These are phyloP conservation scores for Agaricus sinodeliciosus DNA, from an alignment of 768 basidiomycete genomes.

Conservation along the genomic window DNA sequence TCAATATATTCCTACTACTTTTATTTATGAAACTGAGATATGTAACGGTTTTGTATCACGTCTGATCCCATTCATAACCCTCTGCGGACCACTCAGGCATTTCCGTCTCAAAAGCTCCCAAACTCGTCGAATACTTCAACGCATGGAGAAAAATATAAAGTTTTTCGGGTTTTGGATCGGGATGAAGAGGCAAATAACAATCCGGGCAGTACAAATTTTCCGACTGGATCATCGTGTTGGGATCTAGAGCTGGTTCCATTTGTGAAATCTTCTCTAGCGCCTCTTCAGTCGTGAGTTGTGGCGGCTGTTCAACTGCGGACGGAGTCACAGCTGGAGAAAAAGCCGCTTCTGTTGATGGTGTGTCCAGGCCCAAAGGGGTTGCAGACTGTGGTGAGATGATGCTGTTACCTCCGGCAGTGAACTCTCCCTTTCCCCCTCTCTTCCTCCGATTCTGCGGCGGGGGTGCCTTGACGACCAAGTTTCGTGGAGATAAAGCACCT, in stretches of 20 bases:
- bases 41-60: neutral
- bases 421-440: conserved; percentile 48
- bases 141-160: conserved; percentile 97
- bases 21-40: too few species aligned
- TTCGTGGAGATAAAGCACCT: conserved; percentile 42
- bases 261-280: conserved; percentile 34
- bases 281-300: conserved; percentile 43
- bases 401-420: conserved; percentile 21
- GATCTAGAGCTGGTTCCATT: conserved; percentile 31
- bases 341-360: neutral
- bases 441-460: conserved; percentile 57
- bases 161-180: conserved; percentile 88
- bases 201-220: conserved; percentile 72
- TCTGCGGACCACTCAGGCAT: conserved; percentile 87
- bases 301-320: conserved; percentile 15
- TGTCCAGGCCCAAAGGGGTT: neutral
- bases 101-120: conserved; percentile 80
- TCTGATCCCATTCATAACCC: conserved; percentile 61
- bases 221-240: conserved; percentile 28
- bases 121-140: conserved; percentile 70
- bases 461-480: conserved; percentile 39
- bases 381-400: conserved; percentile 5
- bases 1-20: too few species aligned
- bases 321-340: conserved; percentile 3
- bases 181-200: conserved; percentile 89